These are phyloP conservation scores for Porodaedalea pini DNA, from an alignment of 1,284 basidiomycete genomes.

Conservation along the genomic window DNA sequence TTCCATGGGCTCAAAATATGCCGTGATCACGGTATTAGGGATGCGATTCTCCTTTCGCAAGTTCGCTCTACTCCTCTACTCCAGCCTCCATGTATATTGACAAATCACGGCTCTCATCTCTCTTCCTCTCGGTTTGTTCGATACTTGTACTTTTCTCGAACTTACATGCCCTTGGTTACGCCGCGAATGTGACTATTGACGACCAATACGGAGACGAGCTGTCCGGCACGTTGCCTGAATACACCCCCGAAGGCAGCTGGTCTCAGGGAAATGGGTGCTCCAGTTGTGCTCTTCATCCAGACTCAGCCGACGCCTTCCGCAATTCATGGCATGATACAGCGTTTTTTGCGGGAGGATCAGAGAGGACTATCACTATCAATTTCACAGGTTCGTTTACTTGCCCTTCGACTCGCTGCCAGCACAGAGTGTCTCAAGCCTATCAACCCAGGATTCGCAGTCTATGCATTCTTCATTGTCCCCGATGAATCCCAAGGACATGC, in stretches of 20 bases:
- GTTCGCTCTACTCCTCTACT: no score
- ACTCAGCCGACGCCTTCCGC: slow-evolving; percentile 16
- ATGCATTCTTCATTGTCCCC: slow-evolving; percentile 14
- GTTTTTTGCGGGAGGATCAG: slow-evolving; percentile 9
- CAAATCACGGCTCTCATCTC: no score
- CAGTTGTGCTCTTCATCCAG: slow-evolving; percentile 18
- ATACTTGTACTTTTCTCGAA: not conserved
- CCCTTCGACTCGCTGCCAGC: not conserved
- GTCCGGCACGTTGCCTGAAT: slow-evolving; percentile 21
- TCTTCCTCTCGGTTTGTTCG: no score
- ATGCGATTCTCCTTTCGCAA: no score
- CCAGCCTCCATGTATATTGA: no score
- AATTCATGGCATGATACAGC: slow-evolving; percentile 26
- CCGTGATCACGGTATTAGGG: no score
- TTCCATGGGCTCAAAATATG: no score
- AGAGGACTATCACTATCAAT: not conserved
- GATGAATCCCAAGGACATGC: not conserved
- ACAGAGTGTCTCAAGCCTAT: not conserved
- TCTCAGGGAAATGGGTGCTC: slow-evolving; percentile 22
- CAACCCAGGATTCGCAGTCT: slow-evolving; percentile 9
- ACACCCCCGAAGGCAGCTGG: slow-evolving; percentile 19
- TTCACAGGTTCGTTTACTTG: slow-evolving; percentile 18
- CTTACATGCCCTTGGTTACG: not conserved
- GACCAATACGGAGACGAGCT: slow-evolving; percentile 23
- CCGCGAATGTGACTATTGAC: slow-evolving; percentile 28